Evolutionary conservation across 2,329 filamentous ascomycete genomes (phyloP), one percentile per base, ranked within the genome.

Genomic region (Fusarium nematophilum): DNA sequence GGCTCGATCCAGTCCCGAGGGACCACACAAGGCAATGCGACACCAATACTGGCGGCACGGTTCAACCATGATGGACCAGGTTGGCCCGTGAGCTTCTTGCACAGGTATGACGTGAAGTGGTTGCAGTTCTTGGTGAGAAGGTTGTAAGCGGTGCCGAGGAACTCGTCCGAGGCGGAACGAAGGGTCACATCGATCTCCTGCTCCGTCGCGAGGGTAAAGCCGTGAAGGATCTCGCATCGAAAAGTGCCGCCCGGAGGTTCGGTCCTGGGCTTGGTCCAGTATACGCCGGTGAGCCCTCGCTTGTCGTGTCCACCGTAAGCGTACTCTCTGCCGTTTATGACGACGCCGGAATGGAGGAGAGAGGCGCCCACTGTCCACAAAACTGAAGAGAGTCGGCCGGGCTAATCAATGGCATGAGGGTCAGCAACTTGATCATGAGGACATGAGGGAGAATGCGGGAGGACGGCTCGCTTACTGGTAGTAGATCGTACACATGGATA

Each of bases 101-200:
- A 93, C 14, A 96, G 82, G 67, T 90, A 86, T 15, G 86, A 87
- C 3, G 91, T 94, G 73, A 96, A 96, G 73, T 96, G 92, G 73
- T 96, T 96, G 82, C 92, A 96, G 75, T 96, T 96, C 66, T 87
- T 87, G 15, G 88, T 92, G 37, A 96, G 81, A 11, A 96, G 83
- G 69, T 95, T 94, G 75, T 96, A 95, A 11, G 84, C 84, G 0
- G 87, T 87, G 18, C 92, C 92, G 52, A 87, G 82, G 68, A 95
- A 96, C 64, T 88, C 83, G 34, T 89, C 83, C 1, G 89, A 91
- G 10, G 88, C 89, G 52, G 81, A 80, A 66, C 83, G 85, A 37
- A 96, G 84, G 33, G 91, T 88, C 11, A 79, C 71, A 46, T 92
- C 87, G 64, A 95, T 89, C 74, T 95, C 91, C 52, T 83, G 77